phyloP scores from a whole-genome alignment of 106 monocot species.

The Triglochin maritima region DNA sequence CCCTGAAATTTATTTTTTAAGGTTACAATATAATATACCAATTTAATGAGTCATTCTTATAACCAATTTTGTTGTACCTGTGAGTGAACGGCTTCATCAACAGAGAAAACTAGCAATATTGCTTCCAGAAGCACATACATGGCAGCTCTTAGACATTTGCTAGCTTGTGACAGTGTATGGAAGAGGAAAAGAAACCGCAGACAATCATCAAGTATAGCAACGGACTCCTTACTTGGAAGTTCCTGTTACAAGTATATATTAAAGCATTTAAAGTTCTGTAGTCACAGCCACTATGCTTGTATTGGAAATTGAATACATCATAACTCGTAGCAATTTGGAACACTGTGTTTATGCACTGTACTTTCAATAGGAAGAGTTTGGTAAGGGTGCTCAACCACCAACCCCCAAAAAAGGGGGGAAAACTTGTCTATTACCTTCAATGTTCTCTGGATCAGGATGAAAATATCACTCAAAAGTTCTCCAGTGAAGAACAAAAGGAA shows the following conservation, averaged over 20 bases:
- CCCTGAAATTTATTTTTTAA: too few species aligned
- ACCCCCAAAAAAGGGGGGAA: too few species aligned
- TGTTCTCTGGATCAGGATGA: constrained; percentile 40
- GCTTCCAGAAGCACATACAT: constrained; percentile 60
- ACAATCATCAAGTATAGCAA: constrained; percentile 51
- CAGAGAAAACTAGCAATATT: constrained; percentile 48
- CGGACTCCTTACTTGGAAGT: constrained; percentile 30
- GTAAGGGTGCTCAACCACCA: too few species aligned
- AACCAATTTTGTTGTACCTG: constrained; percentile 29
- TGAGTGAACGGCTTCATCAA: constrained; percentile 27
- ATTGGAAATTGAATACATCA: too few species aligned
- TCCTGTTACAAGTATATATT: constrained; percentile 31
- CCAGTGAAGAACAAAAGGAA: constrained; percentile 43
- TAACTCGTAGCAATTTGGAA: too few species aligned
- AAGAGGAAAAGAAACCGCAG: constrained; percentile 66
- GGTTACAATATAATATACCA: too few species aligned
- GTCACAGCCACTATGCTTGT: too few species aligned
- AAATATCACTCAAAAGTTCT: constrained; percentile 64
- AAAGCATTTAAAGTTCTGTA: neutral
- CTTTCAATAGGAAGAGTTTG: too few species aligned
- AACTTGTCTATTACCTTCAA: constrained; percentile 39
- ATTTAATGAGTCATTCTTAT: too few species aligned
- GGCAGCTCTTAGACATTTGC: constrained; percentile 22
- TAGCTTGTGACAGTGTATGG: constrained; percentile 52
- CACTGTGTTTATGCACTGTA: too few species aligned